A percentile compares a stretch with the other conserved stretches of the same genome.
phyloP scores from a whole-genome alignment of 805 yeast genomes.

The Wickerhamomyces pijperi region DNA sequence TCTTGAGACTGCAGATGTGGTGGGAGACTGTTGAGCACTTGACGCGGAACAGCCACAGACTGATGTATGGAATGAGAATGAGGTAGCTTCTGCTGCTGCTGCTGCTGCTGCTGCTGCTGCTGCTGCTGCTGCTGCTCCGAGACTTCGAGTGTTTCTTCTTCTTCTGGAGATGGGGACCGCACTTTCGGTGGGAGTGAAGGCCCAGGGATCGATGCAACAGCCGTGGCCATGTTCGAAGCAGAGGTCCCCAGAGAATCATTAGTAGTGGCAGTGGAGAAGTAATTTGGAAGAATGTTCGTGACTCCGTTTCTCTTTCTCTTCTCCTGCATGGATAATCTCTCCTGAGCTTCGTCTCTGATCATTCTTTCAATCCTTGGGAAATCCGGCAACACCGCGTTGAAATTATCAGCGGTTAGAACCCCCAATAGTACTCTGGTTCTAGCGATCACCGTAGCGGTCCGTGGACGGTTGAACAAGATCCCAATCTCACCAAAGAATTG shows the following conservation, averaged over 20 bases:
- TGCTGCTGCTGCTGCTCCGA: no score
- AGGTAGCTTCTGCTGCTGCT: no score
- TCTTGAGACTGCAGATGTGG: no score
- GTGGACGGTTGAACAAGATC: constrained; percentile 59
- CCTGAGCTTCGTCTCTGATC: constrained; percentile 72
- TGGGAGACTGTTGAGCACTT: no score
- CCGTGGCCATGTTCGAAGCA: constrained; percentile 20
- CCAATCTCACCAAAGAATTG: constrained; percentile 76
- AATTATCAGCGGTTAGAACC: constrained; percentile 53
- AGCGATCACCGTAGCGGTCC: constrained; percentile 73
- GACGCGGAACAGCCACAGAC: no score
- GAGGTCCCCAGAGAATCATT: constrained; percentile 5
- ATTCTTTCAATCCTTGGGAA: constrained; percentile 58
- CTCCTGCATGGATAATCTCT: constrained; percentile 60
- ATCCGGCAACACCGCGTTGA: constrained; percentile 45
- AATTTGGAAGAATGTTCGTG: constrained; percentile 17
- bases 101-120: no score
- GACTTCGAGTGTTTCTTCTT: background rate
- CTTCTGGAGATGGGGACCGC: constrained; percentile 7
- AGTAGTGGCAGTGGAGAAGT: background rate
- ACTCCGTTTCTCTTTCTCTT: constrained; percentile 39
- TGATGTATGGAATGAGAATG: no score
- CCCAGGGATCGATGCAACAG: constrained; percentile 26
- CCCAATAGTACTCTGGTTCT: constrained; percentile 57
- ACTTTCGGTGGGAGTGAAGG: constrained; percentile 27